Evolutionary conservation across 768 basidiomycete genomes (phyloP), one percentile per base, ranked within the genome.

Genomic region (Favolaschia claudopus): DNA sequence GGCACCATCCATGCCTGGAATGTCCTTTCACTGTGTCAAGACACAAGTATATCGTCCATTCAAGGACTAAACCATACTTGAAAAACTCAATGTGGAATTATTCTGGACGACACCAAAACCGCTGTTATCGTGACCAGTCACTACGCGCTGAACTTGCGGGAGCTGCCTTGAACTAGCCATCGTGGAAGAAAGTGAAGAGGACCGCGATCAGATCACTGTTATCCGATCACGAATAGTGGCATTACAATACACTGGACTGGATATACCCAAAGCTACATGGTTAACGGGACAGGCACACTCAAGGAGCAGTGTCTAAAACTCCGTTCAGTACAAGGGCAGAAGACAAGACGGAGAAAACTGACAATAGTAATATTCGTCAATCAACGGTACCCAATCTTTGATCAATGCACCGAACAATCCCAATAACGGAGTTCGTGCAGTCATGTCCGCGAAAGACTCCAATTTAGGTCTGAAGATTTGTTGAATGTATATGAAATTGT

Each of bases 351-450:
- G 19, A 33, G 27, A 7, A 33, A n/a, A 81, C 93, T 59, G 69
- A 93, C 93, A 95, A 80, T 95, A 95, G 77, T 95, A 89, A 76
- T 95, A 95, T 69, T 92, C 91, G 70, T 95, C 87, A 59, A 95
- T 91, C 70, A 95, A 76, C 19, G 92, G 93, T 62, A 95, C 86
- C 93, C 93, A 95, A 67, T 93, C 92, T 62, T 85, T 88, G 56
- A 92, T 70, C 56, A 95, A 75, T 24, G 87, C 84, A 63, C 91
- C 80, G 36, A 92, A 72, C 44, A 93, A 70, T n/a, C 87, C 85
- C 25, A 95, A 67, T 25, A 93, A 47, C 15, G 92, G 92, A 40
- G 79, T 80, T 54, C 77, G 77, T 4, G 85, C 77, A 19, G 85
- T 81, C 38, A 71, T 77, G 60, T 84, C 75, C 29, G 85, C 86